Evolutionary conservation across 352 stramenopile species (phyloP).

Genomic region (Globisporangium recalcitrans): DNA sequence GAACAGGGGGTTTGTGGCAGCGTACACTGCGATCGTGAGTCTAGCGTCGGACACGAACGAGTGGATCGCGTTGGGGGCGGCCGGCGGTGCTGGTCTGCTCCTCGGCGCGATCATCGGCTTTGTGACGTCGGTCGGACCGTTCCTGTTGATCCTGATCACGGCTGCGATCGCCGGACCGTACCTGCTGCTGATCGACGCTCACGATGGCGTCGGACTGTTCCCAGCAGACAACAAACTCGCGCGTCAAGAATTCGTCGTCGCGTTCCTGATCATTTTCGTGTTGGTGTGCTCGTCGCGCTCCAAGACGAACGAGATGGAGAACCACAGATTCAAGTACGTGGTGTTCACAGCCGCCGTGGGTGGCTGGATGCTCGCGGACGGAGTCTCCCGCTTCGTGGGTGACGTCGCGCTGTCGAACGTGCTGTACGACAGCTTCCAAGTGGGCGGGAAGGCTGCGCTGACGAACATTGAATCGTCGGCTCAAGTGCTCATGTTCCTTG

Average conservation of each 20-base stretch:
- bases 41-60: conserved; percentile 58
- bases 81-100: conserved; percentile 57
- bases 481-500: conserved; percentile 72
- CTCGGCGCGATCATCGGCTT: conserved; percentile 69
- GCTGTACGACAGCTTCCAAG: conserved; percentile 60
- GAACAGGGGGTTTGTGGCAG: conserved; percentile 58
- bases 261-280: conserved; percentile 85
- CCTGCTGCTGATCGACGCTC: conserved; percentile 70
- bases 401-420: conserved; percentile 54
- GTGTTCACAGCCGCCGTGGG: conserved; percentile 67
- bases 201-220: conserved; percentile 66
- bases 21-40: conserved; percentile 62
- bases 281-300: conserved; percentile 71
- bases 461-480: conserved; percentile 43
- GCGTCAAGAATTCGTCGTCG: conserved; percentile 84
- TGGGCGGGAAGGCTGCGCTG: conserved; percentile 43
- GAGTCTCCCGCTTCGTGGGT: conserved; percentile 67
- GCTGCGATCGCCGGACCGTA: conserved; percentile 67
- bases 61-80: conserved; percentile 63
- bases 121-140: conserved; percentile 63
- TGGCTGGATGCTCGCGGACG: conserved; percentile 74
- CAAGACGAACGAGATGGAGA: conserved; percentile 81
- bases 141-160: conserved; percentile 60
- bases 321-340: conserved; percentile 88
- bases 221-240: conserved; percentile 66